Evolutionary conservation across 768 basidiomycete species (phyloP), one percentile per base, ranked within the genome.

Genomic region (Boletus reticuloceps): DNA sequence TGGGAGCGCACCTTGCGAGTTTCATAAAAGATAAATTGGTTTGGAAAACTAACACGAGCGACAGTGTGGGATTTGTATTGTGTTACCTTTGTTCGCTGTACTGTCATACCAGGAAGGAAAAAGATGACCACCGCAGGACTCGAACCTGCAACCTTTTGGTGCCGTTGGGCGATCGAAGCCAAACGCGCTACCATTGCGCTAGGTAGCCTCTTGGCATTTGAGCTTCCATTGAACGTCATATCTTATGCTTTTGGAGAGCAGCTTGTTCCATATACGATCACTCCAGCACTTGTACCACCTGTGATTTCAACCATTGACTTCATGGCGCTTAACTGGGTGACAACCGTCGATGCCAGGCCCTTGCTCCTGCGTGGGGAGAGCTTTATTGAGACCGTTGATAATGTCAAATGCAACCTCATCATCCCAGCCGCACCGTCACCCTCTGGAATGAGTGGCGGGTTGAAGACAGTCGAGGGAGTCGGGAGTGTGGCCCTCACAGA

Each of bases 91-190:
- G 19, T 34, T 43, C 25, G 22, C 22, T 25, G 22, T 25, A 25
- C 22, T 25, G 16, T n/a, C 29, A 29, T 29, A 29, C 8, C 29
- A 29, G 8, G 29, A 8, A 19, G 38, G 16, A 69, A 73, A 48
- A 8, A 2, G 58, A 68, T 88, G 88, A 89, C 83, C 85, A 87
- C 87, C 85, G 87, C 89, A 89, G 89, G 89, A 88, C 87, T 91
- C 88, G 89, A 91, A 91, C 89, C 89, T 91, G 88, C 89, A 91
- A 86, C 89, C 89, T 90, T 87, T 89, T 89, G 89, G 88, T 91
- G 59, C 76, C 83, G 73, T 75, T 73, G 60, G 77, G 83, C 84
- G 64, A 81, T 88, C 87, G 88, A 90, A 90, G 88, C 88, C 88
- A 89, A 88, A 90, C 87, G 88, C 88, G 88, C 88, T 90, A 89